Evolutionary conservation across 2,329 filamentous ascomycete genomes (phyloP).

Genomic region (Arthrobotrys sphaeroides): DNA sequence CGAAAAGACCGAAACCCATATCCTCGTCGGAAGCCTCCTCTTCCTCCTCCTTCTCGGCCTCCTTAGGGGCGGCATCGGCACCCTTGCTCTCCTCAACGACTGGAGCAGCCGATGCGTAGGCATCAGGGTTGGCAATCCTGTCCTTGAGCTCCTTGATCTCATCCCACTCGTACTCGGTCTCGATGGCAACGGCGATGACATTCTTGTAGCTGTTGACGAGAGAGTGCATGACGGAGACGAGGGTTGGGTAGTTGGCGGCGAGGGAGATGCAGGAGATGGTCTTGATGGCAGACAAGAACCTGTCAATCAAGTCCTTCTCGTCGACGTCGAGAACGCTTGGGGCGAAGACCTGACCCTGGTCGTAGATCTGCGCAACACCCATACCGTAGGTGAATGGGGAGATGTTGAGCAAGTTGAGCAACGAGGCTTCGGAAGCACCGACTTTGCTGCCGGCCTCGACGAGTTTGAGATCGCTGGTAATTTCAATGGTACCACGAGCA

Average conservation of each 20-base stretch:
- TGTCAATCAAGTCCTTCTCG: constrained; percentile 89
- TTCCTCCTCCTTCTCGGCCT: constrained; percentile 69
- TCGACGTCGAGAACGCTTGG: constrained; percentile 88
- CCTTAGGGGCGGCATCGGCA: constrained; percentile 66
- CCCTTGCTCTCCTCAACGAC: constrained; percentile 69
- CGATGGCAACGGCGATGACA: constrained; percentile 83
- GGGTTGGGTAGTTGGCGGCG: constrained; percentile 91
- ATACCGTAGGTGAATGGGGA: constrained; percentile 99
- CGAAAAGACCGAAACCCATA: constrained; percentile 82
- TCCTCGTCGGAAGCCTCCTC: constrained; percentile 64
- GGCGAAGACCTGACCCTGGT: constrained; percentile 92
- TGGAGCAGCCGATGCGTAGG: constrained; percentile 86
- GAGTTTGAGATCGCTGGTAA: constrained; percentile 96
- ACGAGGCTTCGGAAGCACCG: constrained; percentile 96
- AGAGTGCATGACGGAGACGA: constrained; percentile 96
- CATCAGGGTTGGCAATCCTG: constrained; percentile 98
- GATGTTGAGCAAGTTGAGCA: constrained; percentile 99
- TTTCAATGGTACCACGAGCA: constrained; percentile 99
- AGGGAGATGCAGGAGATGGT: constrained; percentile 92
- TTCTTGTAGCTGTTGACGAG: constrained; percentile 99
- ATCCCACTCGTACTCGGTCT: constrained; percentile 85
- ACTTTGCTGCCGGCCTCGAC: constrained; percentile 93
- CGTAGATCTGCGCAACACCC: constrained; percentile 95
- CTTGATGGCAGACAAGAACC: constrained; percentile 81
- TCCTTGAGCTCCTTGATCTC: constrained; percentile 99